Conservation (phyloP, 306 rosid species). For the Rosa chinensis region DNA sequence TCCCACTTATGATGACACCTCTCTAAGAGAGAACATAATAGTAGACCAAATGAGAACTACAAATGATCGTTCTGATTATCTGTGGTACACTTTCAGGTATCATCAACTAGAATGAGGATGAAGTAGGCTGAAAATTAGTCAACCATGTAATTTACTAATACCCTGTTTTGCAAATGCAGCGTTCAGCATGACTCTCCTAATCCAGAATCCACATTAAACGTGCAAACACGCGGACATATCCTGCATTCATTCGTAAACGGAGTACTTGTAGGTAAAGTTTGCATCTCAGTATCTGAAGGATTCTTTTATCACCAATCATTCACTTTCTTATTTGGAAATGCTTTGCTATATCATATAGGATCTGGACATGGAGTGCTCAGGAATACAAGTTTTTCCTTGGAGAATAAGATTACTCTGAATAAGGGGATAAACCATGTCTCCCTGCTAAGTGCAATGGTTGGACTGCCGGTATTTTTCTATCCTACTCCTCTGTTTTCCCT, state of each 20-base stretch:
- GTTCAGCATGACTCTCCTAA: conserved; percentile 30
- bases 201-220: conserved; percentile 42
- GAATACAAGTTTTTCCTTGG: conserved; percentile 36
- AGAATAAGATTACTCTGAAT: conserved; percentile 38
- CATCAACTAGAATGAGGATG: conserved; percentile 3
- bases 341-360: conserved; percentile 42
- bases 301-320: neutral
- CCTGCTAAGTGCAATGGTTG: conserved; percentile 78
- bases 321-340: neutral
- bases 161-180: conserved; percentile 23
- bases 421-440: conserved; percentile 66
- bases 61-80: conserved; percentile 42
- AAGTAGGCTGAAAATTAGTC: neutral
- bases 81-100: conserved; percentile 51
- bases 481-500: conserved; percentile 5
- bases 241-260: conserved; percentile 73
- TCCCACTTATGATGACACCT: conserved; percentile 29
- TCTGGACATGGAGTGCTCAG: conserved; percentile 63
- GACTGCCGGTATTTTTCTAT: conserved; percentile 65
- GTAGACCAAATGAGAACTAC: conserved; percentile 35
- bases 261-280: conserved; percentile 49
- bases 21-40: conserved; percentile 20
- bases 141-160: neutral
- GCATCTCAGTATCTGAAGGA: neutral
- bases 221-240: conserved; percentile 58